These are phyloP conservation scores for Diatrype stigma DNA, from an alignment of 2,329 filamentous ascomycete species.

Conservation along the genomic window DNA sequence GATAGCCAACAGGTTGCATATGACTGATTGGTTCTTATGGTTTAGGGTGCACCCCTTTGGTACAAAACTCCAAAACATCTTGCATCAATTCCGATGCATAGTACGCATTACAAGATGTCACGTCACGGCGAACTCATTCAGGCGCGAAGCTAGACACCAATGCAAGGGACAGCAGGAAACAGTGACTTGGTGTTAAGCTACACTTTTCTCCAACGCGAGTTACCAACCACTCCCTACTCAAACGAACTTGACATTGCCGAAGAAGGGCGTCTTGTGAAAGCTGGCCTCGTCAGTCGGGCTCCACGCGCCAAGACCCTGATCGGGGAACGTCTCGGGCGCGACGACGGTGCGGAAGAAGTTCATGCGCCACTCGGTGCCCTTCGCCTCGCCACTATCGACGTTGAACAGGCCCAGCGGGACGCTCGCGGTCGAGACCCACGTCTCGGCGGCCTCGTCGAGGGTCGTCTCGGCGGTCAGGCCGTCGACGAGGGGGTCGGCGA, in stretches of 20 bases:
- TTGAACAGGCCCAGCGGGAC: constrained; percentile 48
- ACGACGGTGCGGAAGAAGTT: constrained; percentile 48
- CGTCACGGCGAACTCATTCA: too few species aligned
- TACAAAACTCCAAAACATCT: too few species aligned
- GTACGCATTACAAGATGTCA: too few species aligned
- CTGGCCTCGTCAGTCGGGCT: constrained; percentile 40
- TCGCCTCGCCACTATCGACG: constrained; percentile 37
- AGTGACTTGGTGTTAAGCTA: too few species aligned
- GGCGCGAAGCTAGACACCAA: too few species aligned
- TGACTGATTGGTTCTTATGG: too few species aligned
- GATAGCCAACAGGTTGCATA: too few species aligned
- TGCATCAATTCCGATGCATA: too few species aligned
- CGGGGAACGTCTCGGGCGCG: constrained; percentile 37
- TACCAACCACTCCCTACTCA: constrained; percentile 2
- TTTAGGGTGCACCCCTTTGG: too few species aligned
- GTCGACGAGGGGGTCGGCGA: constrained; percentile 35
- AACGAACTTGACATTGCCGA: constrained; percentile 25
- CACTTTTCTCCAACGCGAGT: too few species aligned
- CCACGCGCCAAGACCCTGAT: constrained; percentile 43
- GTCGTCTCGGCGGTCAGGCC: constrained; percentile 37
- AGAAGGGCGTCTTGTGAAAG: constrained; percentile 45
- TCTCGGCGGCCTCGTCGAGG: constrained; percentile 30
- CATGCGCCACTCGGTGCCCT: constrained; percentile 46
- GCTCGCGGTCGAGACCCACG: constrained; percentile 36
- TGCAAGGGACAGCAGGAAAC: too few species aligned